Evolutionary conservation across 257 asterid genomes (phyloP).

Genomic region (Nicotiana tomentosiformis): DNA sequence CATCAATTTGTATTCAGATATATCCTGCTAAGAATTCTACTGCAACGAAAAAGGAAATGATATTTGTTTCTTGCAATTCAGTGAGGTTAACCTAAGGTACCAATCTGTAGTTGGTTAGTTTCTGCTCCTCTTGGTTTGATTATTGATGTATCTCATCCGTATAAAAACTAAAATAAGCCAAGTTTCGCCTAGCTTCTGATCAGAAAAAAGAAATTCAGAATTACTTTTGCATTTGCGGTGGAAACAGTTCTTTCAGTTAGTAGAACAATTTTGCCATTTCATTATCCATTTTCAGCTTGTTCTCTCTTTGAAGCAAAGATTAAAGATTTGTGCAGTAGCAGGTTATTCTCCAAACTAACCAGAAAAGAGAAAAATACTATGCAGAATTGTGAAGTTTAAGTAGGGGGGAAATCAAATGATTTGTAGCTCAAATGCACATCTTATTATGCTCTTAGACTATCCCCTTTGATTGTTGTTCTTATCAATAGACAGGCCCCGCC

Average conservation of each 20-base stretch:
- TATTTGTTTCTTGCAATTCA: neutral
- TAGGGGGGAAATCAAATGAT: neutral
- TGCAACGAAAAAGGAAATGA: neutral
- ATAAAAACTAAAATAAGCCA: neutral
- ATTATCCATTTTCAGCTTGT: neutral
- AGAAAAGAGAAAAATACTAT: neutral
- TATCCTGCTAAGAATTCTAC: neutral
- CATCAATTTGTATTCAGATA: neutral
- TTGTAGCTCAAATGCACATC: neutral
- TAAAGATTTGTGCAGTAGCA: neutral
- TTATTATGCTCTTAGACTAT: neutral
- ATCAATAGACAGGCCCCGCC: constrained; percentile 40
- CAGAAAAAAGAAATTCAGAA: neutral
- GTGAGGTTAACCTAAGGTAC: neutral
- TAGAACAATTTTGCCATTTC: neutral
- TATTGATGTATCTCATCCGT: neutral
- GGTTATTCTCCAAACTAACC: neutral
- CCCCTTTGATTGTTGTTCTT: neutral
- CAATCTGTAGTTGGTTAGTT: neutral
- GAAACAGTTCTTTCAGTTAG: neutral
- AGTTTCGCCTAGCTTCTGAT: neutral
- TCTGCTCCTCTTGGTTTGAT: neutral
- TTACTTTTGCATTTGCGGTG: neutral
- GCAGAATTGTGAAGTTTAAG: neutral
- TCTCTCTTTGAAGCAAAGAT: neutral